A percentile compares a stretch with the other conserved stretches of the same genome.
These are phyloP conservation scores for Metarhizium humberi DNA, from an alignment of 2,329 filamentous ascomycete genomes.

Conservation along the genomic window DNA sequence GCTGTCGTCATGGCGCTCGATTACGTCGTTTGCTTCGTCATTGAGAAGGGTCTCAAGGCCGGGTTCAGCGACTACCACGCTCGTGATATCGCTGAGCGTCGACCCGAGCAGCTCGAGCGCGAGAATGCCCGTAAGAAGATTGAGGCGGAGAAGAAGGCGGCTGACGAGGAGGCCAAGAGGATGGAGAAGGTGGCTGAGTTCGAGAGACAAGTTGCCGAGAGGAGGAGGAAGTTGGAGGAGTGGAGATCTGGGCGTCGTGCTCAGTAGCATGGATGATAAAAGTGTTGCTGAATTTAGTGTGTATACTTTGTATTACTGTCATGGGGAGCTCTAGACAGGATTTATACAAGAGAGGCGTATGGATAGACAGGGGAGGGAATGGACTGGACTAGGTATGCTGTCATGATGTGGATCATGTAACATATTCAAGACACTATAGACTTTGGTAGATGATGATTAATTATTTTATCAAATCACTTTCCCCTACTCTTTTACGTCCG, in stretches of 20 bases:
- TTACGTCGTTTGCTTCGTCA: conserved; percentile 75
- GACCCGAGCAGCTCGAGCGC: conserved; percentile 75
- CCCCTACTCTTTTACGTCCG: not conserved
- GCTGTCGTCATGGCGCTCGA: conserved; percentile 79
- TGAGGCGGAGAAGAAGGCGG: conserved; percentile 39
- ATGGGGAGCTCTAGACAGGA: not conserved
- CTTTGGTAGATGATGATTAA: not conserved
- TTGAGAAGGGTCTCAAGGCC: conserved; percentile 78
- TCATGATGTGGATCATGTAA: not conserved
- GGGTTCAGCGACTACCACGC: conserved; percentile 86
- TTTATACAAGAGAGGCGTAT: not conserved
- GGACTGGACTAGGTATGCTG: not conserved
- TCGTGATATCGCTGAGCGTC: conserved; percentile 81
- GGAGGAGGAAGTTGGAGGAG: conserved; percentile 36
- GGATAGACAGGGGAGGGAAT: not conserved
- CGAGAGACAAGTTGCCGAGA: conserved; percentile 47
- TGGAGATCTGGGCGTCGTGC: conserved; percentile 30
- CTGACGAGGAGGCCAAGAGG: conserved; percentile 41
- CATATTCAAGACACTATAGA: not conserved
- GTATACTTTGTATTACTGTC: not conserved
- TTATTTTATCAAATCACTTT: not conserved
- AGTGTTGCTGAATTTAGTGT: not conserved
- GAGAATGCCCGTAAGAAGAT: conserved; percentile 61
- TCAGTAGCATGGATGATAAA: conserved; percentile 1
- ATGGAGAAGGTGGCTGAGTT: conserved; percentile 49